Evolutionary conservation across 768 basidiomycete genomes (phyloP).

Genomic region (Boletus patriciae): DNA sequence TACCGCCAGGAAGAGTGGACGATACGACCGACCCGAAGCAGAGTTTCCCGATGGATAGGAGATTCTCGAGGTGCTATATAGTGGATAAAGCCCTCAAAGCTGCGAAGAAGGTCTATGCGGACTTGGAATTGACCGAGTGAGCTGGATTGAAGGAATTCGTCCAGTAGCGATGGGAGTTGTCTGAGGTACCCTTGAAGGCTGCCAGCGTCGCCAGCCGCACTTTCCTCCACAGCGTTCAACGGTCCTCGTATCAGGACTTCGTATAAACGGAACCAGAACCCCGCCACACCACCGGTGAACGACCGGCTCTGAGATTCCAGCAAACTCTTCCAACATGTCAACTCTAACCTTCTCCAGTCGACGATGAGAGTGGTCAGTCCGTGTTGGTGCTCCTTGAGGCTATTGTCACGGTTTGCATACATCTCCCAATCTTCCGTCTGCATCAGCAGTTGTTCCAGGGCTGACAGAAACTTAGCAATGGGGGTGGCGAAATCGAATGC

Average conservation of each 20-base stretch:
- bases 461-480: slow-evolving; percentile 77
- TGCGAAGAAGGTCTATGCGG: slow-evolving; percentile 64
- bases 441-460: slow-evolving; percentile 79
- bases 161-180: slow-evolving; percentile 71
- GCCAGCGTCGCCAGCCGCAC: slow-evolving; percentile 30
- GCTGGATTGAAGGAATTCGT: slow-evolving; percentile 71
- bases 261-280: slow-evolving; percentile 93
- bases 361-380: slow-evolving; percentile 73
- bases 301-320: slow-evolving; percentile 65
- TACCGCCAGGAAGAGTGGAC: slow-evolving; percentile 60
- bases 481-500: slow-evolving; percentile 63
- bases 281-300: slow-evolving; percentile 47
- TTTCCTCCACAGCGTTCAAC: slow-evolving; percentile 46
- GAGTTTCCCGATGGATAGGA: slow-evolving; percentile 27
- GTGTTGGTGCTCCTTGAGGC: slow-evolving; percentile 65
- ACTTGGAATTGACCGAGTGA: slow-evolving; percentile 82
- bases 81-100: slow-evolving; percentile 58
- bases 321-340: slow-evolving; percentile 82
- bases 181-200: slow-evolving; percentile 54
- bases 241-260: slow-evolving; percentile 70
- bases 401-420: slow-evolving; percentile 90
- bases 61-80: slow-evolving; percentile 37
- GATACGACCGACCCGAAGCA: slow-evolving; percentile 56
- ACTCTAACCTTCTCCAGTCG: slow-evolving; percentile 86
- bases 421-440: slow-evolving; percentile 97